Base-by-base conservation (phyloP, 257 asterid species). In the Scutellaria galericulata region DNA sequence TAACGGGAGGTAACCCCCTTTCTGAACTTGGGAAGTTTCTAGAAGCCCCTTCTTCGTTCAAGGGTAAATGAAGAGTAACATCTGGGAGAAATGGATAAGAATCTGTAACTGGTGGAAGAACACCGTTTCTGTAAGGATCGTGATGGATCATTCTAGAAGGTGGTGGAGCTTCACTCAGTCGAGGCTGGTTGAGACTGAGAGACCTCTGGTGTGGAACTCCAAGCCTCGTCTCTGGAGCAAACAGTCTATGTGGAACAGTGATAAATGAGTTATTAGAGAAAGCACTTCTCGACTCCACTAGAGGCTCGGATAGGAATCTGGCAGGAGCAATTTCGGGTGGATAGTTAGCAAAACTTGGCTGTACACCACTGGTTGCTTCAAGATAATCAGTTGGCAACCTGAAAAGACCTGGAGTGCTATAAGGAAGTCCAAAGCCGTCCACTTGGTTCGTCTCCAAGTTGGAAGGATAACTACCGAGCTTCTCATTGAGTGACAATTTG, bases 341-440 rank as follows among this genome's bases (percentile, higher is more conserved):
- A 37, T 66, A 61, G 67, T 78, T 74, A 14, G 71, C 35, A 57
- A 74, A 74, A 58, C 81, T 70, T 7, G 68, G 75, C 13, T 12
- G 75, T 1, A 63, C n/a, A 54, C 75, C 68, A 42, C 78, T 39
- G 61, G 80, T 62, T 24, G 76, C 67, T 80, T 83, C 85, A 55
- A 39, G 89, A 73, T 80, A 64, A 68, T 87, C 94, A 2, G 81
- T 86, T 8, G 98, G 98, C 80, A 91, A 78, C 80, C 97, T 84
- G 78, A 86, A 89, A 56, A 94, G 86, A 47, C 83, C 89, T 1
- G 96, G 88, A 57, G 80, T 75, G 55, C 75, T 77, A 44, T 54
- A 57, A 9, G 91, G 96, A 18, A 91, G 72, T 65, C 62, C 84
- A 77, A 80, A 66, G 66, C 22, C 47, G 22, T 71, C 82, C 53